Evolutionary conservation across 306 rosid species (phyloP).

Genomic region (Quercus berberidifolia): DNA sequence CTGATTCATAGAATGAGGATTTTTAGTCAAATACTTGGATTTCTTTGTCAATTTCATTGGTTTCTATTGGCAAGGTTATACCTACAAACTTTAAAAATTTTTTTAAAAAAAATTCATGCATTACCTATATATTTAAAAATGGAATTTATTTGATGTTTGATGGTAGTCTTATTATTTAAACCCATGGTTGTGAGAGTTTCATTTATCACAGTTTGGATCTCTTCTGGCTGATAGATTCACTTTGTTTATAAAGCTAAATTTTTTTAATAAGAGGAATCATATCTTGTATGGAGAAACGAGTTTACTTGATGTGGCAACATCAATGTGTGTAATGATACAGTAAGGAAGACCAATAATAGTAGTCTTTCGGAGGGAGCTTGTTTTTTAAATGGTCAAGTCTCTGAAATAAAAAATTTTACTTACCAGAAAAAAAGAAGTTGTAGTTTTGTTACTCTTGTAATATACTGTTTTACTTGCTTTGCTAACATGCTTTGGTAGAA

Average conservation of each 20-base stretch:
- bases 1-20: no score
- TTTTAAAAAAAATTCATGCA: no score
- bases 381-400: background rate
- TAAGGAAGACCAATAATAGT: background rate
- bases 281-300: background rate
- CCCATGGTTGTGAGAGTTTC: background rate
- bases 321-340: no score
- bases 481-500: background rate
- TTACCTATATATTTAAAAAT: background rate
- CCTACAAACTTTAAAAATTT: no score
- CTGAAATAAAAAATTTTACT: no score
- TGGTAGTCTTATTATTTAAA: background rate
- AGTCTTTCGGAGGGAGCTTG: background rate
- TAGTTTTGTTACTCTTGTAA: no score
- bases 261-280: background rate
- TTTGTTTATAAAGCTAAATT: background rate
- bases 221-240: no score
- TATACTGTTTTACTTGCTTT: background rate
- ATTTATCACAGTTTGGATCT: background rate
- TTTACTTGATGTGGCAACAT: background rate
- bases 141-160: background rate
- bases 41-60: no score
- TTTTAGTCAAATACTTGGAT: no score
- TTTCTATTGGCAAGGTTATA: no score
- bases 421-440: no score